phyloP scores from a whole-genome alignment of 176 grass and related monocot genomes.

The Cenchrus purpureus region DNA sequence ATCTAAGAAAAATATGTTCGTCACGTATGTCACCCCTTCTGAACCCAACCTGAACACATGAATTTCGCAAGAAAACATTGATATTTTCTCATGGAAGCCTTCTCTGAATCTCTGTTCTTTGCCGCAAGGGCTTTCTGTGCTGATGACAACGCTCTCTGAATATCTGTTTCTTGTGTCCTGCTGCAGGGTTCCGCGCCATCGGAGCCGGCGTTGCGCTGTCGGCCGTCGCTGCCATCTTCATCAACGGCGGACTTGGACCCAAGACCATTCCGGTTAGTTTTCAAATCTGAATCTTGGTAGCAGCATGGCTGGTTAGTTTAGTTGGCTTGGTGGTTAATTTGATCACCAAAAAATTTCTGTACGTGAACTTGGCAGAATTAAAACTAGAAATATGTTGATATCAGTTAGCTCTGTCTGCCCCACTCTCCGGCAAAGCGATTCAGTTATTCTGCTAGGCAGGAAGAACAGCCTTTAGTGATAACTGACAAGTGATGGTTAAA shows the following conservation, averaged over 20 bases:
- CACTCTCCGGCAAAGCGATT: neutral
- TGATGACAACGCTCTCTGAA: no score
- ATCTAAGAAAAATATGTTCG: no score
- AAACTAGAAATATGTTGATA: neutral
- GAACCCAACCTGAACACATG: no score
- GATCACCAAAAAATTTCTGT: neutral
- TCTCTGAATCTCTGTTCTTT: no score
- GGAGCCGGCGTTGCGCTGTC: slow-evolving; percentile 60
- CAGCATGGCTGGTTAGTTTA: no score
- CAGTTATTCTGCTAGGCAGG: neutral
- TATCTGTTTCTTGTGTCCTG: neutral
- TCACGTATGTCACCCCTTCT: no score
- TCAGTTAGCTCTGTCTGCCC: no score
- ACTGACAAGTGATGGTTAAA: no score
- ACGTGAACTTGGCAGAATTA: neutral
- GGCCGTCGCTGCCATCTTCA: slow-evolving; percentile 40
- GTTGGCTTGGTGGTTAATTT: neutral
- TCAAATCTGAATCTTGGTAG: neutral
- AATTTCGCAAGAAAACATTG: no score
- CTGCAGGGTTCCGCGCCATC: slow-evolving; percentile 66
- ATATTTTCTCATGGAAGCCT: no score
- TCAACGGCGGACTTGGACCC: slow-evolving; percentile 58
- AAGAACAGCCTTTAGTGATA: neutral
- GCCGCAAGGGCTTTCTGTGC: no score
- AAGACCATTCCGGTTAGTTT: slow-evolving; percentile 48